Percentiles rank a stretch among this genome's conserved stretches.
Conservation (phyloP, 176 grass and related monocot species). For the Poa annua region DNA sequence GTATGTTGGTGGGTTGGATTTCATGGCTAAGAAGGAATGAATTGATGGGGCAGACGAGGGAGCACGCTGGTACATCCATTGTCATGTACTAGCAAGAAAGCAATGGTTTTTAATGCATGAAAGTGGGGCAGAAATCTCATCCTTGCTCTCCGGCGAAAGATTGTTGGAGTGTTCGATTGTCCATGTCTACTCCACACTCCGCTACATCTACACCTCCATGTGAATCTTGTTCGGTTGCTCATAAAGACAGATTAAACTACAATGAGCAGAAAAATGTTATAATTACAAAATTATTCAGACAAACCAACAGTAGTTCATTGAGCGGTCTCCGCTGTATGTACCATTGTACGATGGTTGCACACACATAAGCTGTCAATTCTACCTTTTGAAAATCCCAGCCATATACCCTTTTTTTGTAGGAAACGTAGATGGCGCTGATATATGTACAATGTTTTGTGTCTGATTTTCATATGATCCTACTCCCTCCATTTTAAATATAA, state of each 20-base stretch:
- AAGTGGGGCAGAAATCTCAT: constrained; percentile 28
- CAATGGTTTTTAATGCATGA: constrained; percentile 34
- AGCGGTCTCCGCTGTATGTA: neutral
- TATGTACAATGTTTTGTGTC: no score
- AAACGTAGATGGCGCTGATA: neutral
- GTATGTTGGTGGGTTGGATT: neutral
- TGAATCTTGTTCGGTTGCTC: neutral
- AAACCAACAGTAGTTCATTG: neutral
- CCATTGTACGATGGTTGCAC: neutral
- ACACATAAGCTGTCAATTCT: neutral
- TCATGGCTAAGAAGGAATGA: neutral
- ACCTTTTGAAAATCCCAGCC: neutral
- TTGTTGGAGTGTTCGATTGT: constrained; percentile 2
- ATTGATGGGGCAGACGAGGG: constrained; percentile 2
- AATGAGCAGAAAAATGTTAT: neutral
- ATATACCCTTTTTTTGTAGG: neutral
- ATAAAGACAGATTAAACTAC: neutral
- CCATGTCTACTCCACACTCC: constrained; percentile 11
- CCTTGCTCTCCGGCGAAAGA: constrained; percentile 27
- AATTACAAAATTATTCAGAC: neutral
- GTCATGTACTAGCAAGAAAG: constrained; percentile 33
- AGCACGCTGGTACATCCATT: constrained; percentile 21
- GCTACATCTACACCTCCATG: neutral
- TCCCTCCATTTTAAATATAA: no score
- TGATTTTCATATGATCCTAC: no score